Base-by-base conservation (phyloP, 768 basidiomycete species). In the Lepiota brunneoincarnata region DNA sequence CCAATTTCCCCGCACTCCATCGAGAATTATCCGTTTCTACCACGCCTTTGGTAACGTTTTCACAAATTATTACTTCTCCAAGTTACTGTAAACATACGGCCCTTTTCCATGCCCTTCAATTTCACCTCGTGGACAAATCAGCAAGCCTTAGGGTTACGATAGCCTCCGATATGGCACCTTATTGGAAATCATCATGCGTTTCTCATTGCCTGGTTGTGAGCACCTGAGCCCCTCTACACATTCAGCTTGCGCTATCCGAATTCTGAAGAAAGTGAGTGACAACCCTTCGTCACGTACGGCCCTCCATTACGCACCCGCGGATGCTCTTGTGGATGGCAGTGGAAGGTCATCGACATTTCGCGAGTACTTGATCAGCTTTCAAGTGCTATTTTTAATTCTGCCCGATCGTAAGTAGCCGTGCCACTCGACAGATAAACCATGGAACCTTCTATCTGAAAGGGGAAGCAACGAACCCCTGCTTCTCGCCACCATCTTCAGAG, bases 101-200 rank as follows among this genome's bases (percentile, higher is more conserved):
- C 12, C 36, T 17, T 12, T 17, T 36, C 34, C 42, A 41, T 44
- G 51, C 42, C 42, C 17, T 12, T 18, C 20, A 24, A 18, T 17
- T 14, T 23, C n/a, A 23, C 43, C 42, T 45, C 28, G 24, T 12
- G 31, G 51, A 6, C 11, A 17, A 17, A 11, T n/a, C 18, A 14
- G 20, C 14, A 26, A 21, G 14, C n/a, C 21, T 18, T 18, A n/a
- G n/a, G n/a, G n/a, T n/a, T 17, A 28, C 44, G 26, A 54, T 20
- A 38, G 44, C 17, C 23, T 28, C 44, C 44, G 52, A 46, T 14
- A 34, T 21, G 6, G 14, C 17, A n/a, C 38, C 24, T 37, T 37
- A 17, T 34, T 48, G 18, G 46, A 48, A 48, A 10, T n/a, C 17
- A 42, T 41, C 50, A 51, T 43, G 50, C 26, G 51, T 36, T 44